Evolutionary conservation across 441 rosid genomes (phyloP), one percentile per base, ranked within the genome.

Genomic region (Dalechampia spathulata): DNA sequence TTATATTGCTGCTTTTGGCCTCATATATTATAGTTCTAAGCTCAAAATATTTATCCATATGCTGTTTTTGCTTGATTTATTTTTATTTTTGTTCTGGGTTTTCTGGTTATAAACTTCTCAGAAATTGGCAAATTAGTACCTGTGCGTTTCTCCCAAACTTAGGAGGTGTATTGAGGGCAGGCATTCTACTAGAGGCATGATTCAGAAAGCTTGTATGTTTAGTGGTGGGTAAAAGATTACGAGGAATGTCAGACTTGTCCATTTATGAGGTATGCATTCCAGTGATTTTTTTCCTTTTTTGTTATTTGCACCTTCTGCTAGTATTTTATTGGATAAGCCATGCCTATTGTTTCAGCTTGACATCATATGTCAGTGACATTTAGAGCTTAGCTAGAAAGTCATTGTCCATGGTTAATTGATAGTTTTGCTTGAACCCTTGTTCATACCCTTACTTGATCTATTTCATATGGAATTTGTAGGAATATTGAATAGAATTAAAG

Each of bases 211-310:
- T 60, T 68, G 62, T 52, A 68, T 46, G 63, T 74, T 70, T 51
- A 69, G 78, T 69, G 89, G 82, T 61, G 89, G 79, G 42, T 84
- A 84, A 71, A 75, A 73, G 51, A 66, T 72, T 53, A 60, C 45
- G 69, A 81, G 86, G 73, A 78, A 90, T 90, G 93, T 83, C 86
- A 58, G 85, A 71, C 78, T 77, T 79, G 57, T 77, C 78, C 68
- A 48, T 84, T 40, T 77, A 81, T 50, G 81, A 86, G 90, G 93
- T 90, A 68, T 28, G 78, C 21, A n/a, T 16, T 21, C 5, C n/a
- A 28, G n/a, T 47, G 6, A 3, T 59, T 51, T 15, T 1, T 23
- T 20, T 52, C 40, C 13, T 7, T 37, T 46, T 14, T n/a, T 34
- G 15, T 12, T 42, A 38, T 56, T 34, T 41, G 13, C 3, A 19